Percentiles rank a stretch among this genome's conserved stretches.
These are phyloP conservation scores for Alternaria angustiovoidea DNA, from an alignment of 2,329 filamentous ascomycete species.

Conservation along the genomic window DNA sequence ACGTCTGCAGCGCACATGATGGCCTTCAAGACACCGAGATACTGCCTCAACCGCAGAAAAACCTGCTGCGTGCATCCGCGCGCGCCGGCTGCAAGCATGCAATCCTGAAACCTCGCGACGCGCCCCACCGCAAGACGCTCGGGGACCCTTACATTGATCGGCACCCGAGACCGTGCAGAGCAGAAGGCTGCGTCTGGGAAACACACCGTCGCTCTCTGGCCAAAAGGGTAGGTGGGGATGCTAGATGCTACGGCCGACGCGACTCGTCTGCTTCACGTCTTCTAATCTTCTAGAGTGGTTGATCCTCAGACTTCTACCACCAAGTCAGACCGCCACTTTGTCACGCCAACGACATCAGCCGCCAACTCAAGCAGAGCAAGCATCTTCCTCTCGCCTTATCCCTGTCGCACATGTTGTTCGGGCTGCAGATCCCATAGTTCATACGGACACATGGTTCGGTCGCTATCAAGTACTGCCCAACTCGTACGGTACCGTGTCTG, in stretches of 20 bases:
- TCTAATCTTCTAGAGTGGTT: neutral
- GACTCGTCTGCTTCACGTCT: neutral
- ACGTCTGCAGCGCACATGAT: slow-evolving; percentile 1
- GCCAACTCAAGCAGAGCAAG: slow-evolving; percentile 3
- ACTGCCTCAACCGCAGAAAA: neutral
- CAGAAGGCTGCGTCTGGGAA: slow-evolving; percentile 3
- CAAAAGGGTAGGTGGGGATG: slow-evolving; percentile 16
- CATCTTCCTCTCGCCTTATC: neutral
- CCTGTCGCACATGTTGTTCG: slow-evolving; percentile 4
- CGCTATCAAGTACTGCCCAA: slow-evolving; percentile 3
- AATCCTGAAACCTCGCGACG: slow-evolving; percentile 4
- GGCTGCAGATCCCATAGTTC: slow-evolving; percentile 2
- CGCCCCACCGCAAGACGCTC: neutral
- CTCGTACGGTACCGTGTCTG: neutral
- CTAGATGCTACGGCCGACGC: neutral
- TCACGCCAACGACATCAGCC: slow-evolving; percentile 12
- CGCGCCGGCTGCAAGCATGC: neutral
- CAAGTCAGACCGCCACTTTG: slow-evolving; percentile 16
- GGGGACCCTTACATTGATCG: slow-evolving; percentile 9
- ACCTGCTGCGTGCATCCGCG: slow-evolving; percentile 2
- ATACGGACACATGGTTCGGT: neutral
- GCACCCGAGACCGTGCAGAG: slow-evolving; percentile 1
- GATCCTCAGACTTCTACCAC: neutral
- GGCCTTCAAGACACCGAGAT: neutral
- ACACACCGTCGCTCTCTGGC: slow-evolving; percentile 5